A percentile compares a stretch with the other conserved stretches of the same genome.
Conservation (phyloP, 2,329 filamentous ascomycete species). For the Ophiocordyceps sinensis region DNA sequence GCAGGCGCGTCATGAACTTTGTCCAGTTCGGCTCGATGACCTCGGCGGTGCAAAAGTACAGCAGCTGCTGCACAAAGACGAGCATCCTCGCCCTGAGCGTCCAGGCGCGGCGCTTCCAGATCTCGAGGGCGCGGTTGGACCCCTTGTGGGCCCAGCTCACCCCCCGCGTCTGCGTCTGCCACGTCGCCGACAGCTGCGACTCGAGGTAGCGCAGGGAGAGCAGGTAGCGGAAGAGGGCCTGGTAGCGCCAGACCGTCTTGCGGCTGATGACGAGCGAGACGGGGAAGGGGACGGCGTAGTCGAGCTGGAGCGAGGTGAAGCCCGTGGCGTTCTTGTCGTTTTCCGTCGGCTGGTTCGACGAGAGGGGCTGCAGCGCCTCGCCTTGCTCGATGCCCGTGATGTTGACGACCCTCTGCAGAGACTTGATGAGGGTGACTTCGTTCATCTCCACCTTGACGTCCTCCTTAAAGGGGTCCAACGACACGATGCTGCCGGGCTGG, state of each 20-base stretch:
- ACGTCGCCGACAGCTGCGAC: conserved; percentile 69
- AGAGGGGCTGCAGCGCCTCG: conserved; percentile 61
- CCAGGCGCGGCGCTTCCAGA: conserved; percentile 89
- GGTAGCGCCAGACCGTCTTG: conserved; percentile 93
- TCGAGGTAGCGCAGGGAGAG: conserved; percentile 83
- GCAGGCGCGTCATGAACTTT: conserved; percentile 72
- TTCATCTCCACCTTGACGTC: conserved; percentile 98
- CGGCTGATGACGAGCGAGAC: conserved; percentile 89
- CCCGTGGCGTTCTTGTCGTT: conserved; percentile 78
- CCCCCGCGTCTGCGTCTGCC: conserved; percentile 78
- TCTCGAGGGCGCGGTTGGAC: conserved; percentile 58
- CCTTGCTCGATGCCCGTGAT: conserved; percentile 92
- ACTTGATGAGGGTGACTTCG: conserved; percentile 81
- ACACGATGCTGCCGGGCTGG: conserved; percentile 89
- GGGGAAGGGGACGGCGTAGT: conserved; percentile 89
- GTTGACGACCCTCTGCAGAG: conserved; percentile 89
- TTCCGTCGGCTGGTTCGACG: conserved; percentile 47
- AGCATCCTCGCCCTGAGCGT: conserved; percentile 88
- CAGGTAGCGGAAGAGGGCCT: conserved; percentile 88
- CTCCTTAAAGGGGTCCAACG: conserved; percentile 93
- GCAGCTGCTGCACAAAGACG: conserved; percentile 88
- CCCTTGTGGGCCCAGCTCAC: conserved; percentile 73
- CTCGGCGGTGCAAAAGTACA: conserved; percentile 94
- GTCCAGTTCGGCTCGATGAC: conserved; percentile 98
- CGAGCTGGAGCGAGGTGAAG: conserved; percentile 84